These are phyloP conservation scores for Penicillium aurantiogriseum DNA, from an alignment of 2,329 filamentous ascomycete genomes.

Conservation along the genomic window DNA sequence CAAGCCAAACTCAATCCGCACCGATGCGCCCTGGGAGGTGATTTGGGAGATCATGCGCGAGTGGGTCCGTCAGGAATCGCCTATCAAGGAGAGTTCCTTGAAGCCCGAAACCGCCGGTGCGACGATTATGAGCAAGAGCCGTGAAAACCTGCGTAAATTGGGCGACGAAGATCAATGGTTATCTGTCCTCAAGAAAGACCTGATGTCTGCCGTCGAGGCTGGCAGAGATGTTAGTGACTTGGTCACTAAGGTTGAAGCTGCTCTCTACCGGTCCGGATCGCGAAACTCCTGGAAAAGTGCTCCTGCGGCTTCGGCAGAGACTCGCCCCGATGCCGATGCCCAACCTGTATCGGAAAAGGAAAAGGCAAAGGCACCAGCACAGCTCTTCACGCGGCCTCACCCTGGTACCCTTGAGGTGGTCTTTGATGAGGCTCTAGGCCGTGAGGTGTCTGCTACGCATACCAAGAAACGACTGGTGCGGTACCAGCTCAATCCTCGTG, in stretches of 20 bases:
- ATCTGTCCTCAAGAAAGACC: slow-evolving; percentile 36
- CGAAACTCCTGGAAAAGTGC: slow-evolving; percentile 18
- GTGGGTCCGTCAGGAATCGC: slow-evolving; percentile 78
- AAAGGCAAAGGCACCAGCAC: background rate
- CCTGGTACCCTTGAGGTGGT: slow-evolving; percentile 58
- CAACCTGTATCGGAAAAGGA: background rate
- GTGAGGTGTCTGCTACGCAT: slow-evolving; percentile 50
- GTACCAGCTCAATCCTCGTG: slow-evolving; percentile 85
- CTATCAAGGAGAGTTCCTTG: slow-evolving; percentile 70
- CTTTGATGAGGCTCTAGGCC: slow-evolving; percentile 79
- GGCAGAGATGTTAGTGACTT: slow-evolving; percentile 40
- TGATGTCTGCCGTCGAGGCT: slow-evolving; percentile 34
- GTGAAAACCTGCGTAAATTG: slow-evolving; percentile 33
- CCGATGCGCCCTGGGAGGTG: slow-evolving; percentile 83
- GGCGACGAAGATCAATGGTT: slow-evolving; percentile 34
- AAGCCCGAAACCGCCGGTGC: slow-evolving; percentile 70
- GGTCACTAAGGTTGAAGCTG: slow-evolving; percentile 45
- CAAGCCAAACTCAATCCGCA: slow-evolving; percentile 86
- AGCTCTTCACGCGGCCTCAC: slow-evolving; percentile 21
- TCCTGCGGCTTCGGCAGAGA: background rate
- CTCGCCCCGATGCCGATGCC: background rate
- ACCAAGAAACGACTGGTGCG: slow-evolving; percentile 69
- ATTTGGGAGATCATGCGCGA: slow-evolving; percentile 94
- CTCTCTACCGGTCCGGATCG: slow-evolving; percentile 40
- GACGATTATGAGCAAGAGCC: slow-evolving; percentile 59